Evolutionary conservation across 1,284 basidiomycete species (phyloP).

Genomic region (Melampsora larici-populina): DNA sequence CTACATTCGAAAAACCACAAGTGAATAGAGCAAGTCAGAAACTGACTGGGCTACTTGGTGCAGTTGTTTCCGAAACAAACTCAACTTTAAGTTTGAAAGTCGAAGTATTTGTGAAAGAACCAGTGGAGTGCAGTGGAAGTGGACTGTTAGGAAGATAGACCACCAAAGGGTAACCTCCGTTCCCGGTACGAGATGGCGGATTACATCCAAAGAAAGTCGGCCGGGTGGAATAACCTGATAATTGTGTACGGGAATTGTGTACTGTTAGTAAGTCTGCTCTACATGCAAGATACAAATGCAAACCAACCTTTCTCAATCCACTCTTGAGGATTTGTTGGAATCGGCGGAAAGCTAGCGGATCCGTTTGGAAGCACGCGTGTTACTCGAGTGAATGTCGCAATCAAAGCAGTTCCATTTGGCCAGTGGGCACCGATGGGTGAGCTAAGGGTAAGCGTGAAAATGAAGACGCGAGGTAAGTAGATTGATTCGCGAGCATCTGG

Average conservation of each 20-base stretch:
- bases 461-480: neutral
- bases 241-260: too few species aligned
- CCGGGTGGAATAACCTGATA: slow-evolving; percentile 63
- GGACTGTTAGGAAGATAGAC: slow-evolving; percentile 35
- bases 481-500: slow-evolving; percentile 47
- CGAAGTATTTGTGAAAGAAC: slow-evolving; percentile 48
- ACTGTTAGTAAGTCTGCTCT: neutral
- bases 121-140: neutral
- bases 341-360: slow-evolving; percentile 13
- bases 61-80: slow-evolving; percentile 25
- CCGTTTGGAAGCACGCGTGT: slow-evolving; percentile 7
- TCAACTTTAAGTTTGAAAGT: slow-evolving; percentile 56
- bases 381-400: slow-evolving; percentile 50
- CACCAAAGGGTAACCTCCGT: slow-evolving; percentile 19
- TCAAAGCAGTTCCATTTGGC: slow-evolving; percentile 63
- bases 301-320: slow-evolving; percentile 19
- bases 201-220: slow-evolving; percentile 73
- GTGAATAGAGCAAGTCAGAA: neutral
- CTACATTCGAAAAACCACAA: slow-evolving; percentile 46
- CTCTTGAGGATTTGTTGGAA: slow-evolving; percentile 16
- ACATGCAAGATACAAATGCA: neutral
- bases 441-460: neutral
- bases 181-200: neutral
- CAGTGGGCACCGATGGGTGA: slow-evolving; percentile 55
- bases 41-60: slow-evolving; percentile 45